Evolutionary conservation across 108 stramenopile genomes (phyloP), one percentile per base, ranked within the genome.

Genomic region (Nannochloropsis oceanica): DNA sequence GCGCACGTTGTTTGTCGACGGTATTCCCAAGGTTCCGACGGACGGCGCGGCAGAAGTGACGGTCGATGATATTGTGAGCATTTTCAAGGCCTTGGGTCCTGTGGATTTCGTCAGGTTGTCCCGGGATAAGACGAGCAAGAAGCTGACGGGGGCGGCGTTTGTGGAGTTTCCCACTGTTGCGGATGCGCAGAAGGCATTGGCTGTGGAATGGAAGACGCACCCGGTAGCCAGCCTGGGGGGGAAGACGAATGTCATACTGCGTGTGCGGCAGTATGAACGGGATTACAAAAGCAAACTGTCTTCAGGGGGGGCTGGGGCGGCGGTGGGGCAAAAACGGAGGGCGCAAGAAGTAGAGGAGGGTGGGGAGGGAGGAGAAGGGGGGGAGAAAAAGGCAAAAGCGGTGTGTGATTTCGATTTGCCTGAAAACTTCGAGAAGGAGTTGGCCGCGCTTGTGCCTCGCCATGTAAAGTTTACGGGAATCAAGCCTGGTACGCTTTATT

Each of bases 81-180:
- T 73, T n/a, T 73, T 73, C 9, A 73, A 73, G 59, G 59, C 2
- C 22, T n/a, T 73, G 59, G 59, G 59, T n/a, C 59, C 59, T 73
- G 59, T 73, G 59, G 59, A 73, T n/a, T 73, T 73, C 2, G 59
- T 73, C 59, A 18, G 59, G 22, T n/a, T 73, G 18, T 73, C 59
- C 10, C 59, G 59, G 22, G 59, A 73, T n/a, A 73, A 73, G 59
- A 73, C 59, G 59, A 73, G 9, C 59, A 73, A 73, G 59, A 73
- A 73, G 25, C 82, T 86, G 42, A 86, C 81, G 8, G 86, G 86
- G 9, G 26, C 26, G 18, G 82, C 44, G 20, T 25, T 86, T 42
- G 50, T 86, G 24, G 86, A 86, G 86, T 86, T 86, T 0, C 81
- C 27, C 12, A 80, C 27, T 25, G 83, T 44, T n/a, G 86, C 43